Conservation (phyloP, 2,329 filamentous ascomycete genomes). For the Claviceps spartinae region DNA sequence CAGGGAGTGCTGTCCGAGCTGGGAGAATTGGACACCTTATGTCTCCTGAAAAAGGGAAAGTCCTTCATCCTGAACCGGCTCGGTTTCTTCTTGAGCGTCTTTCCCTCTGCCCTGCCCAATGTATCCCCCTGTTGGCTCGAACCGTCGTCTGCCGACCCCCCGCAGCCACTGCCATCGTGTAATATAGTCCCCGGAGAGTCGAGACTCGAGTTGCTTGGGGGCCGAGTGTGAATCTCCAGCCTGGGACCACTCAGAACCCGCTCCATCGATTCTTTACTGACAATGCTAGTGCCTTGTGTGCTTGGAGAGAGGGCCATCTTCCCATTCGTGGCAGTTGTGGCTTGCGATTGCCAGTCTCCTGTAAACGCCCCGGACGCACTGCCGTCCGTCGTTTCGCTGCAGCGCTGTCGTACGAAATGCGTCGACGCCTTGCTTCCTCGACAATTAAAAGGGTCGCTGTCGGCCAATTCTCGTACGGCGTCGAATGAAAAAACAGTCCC, state of each 20-base stretch:
- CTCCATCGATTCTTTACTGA: constrained; percentile 45
- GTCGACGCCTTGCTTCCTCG: constrained; percentile 24
- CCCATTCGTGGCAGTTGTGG: constrained; percentile 48
- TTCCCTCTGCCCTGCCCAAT: constrained; percentile 34
- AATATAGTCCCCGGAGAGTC: constrained; percentile 14
- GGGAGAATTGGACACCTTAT: constrained; percentile 29
- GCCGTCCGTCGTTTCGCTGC: constrained; percentile 49
- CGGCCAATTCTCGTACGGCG: constrained; percentile 31
- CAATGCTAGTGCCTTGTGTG: constrained; percentile 51
- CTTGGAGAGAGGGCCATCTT: constrained; percentile 53
- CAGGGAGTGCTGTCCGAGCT: constrained; percentile 21
- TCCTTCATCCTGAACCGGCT: constrained; percentile 52
- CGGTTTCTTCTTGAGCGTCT: constrained; percentile 44
- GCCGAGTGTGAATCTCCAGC: constrained; percentile 26
- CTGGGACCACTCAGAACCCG: constrained; percentile 30
- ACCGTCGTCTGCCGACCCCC: constrained; percentile 14
- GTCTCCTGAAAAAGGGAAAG: constrained; percentile 40
- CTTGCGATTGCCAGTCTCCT: constrained; percentile 49
- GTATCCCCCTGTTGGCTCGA: constrained; percentile 25
- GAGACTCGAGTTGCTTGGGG: constrained; percentile 18
- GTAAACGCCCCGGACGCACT: constrained; percentile 39
- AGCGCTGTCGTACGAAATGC: constrained; percentile 36
- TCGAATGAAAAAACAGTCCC: constrained; percentile 32
- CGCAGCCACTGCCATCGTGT: constrained; percentile 10
- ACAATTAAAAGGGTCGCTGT: constrained; percentile 34